Evolutionary conservation across 371 early-diverging fungal genomes (phyloP), one percentile per base, ranked within the genome.

Genomic region (Chytridium lagenaria): DNA sequence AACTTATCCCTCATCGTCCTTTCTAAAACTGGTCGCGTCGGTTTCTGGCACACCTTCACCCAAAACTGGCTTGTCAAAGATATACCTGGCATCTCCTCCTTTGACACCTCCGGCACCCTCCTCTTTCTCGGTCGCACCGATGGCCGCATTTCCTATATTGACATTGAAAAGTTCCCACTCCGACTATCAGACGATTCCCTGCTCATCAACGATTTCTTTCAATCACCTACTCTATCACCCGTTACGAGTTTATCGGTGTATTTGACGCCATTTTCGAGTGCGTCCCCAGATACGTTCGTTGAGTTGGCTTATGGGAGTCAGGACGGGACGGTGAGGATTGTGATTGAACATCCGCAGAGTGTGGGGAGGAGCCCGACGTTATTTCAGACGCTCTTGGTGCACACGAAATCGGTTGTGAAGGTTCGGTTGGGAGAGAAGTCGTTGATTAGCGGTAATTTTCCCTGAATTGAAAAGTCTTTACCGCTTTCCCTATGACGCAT

Each of bases 121-220:
- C 55, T 52, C 55, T 52, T 52, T 26, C 55, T 52, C 12, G 55
- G 55, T 26, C 12, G 55, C 7, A 52, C 55, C 12, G 55, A 52
- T 23, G 55, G 55, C 12, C 7, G 55, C 5, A 52, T 52, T 5
- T 52, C 55, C 12, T 52, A 52, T 26, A 52, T 52, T 52, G 26
- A 52, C 55, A 52, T 52, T 26, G 55, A 52, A 52, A 52, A 52
- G 55, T 52, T 52, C 23, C 55, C 55, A 12, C 26, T 52, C n/a
- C 12, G 55, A 23, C 55, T 52, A 5, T 52, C 55, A 26, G 55
- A 52, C 26, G 55, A 52, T 26, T 52, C 55, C 16, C 26, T 52
- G 12, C 23, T 52, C 16, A 26, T 52, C 26, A 52, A 52, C 55
- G 55, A 52, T 23, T 52, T 52, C 23, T 52, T n/a, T 26, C 55